These are phyloP conservation scores for Clonostachys rhizophaga DNA, from an alignment of 2,329 filamentous ascomycete species.

Conservation along the genomic window DNA sequence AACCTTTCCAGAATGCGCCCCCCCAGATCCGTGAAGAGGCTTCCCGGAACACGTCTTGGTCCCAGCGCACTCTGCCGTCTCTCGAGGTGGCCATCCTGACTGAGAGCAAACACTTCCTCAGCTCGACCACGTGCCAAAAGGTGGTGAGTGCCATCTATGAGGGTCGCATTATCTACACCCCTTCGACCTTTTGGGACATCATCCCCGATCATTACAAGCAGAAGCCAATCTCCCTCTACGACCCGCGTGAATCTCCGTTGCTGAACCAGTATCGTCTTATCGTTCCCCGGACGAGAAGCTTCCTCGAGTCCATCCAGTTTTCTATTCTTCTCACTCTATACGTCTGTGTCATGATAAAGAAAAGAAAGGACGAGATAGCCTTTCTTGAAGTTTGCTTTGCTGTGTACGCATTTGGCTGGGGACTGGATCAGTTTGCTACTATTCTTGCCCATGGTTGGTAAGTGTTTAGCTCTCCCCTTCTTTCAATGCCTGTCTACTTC, in stretches of 20 bases:
- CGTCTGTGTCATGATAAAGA: slow-evolving; percentile 65
- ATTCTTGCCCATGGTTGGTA: slow-evolving; percentile 69
- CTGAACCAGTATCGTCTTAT: slow-evolving; percentile 83
- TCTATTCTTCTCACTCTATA: slow-evolving; percentile 65
- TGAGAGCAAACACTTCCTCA: slow-evolving; percentile 74
- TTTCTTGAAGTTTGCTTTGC: slow-evolving; percentile 62
- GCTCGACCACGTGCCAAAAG: slow-evolving; percentile 73
- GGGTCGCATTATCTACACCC: slow-evolving; percentile 77
- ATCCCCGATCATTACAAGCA: slow-evolving; percentile 84
- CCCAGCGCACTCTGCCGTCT: slow-evolving; percentile 62
- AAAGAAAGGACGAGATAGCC: slow-evolving; percentile 53
- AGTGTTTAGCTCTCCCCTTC: slow-evolving; percentile 7
- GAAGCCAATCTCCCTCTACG: slow-evolving; percentile 76
- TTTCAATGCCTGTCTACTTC: too few relatives aligned
- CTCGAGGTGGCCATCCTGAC: slow-evolving; percentile 81
- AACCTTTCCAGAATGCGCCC: slow-evolving; percentile 81
- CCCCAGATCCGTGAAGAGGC: slow-evolving; percentile 57
- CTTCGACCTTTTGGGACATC: slow-evolving; percentile 76
- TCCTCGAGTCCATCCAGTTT: slow-evolving; percentile 73
- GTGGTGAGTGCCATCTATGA: slow-evolving; percentile 81
- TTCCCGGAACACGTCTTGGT: slow-evolving; percentile 40
- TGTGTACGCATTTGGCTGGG: slow-evolving; percentile 75
- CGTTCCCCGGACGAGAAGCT: slow-evolving; percentile 72
- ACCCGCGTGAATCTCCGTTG: slow-evolving; percentile 68
- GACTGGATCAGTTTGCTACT: slow-evolving; percentile 71